Evolutionary conservation across 2,329 filamentous ascomycete species (phyloP).

Genomic region (Aspergillus arachidicola): DNA sequence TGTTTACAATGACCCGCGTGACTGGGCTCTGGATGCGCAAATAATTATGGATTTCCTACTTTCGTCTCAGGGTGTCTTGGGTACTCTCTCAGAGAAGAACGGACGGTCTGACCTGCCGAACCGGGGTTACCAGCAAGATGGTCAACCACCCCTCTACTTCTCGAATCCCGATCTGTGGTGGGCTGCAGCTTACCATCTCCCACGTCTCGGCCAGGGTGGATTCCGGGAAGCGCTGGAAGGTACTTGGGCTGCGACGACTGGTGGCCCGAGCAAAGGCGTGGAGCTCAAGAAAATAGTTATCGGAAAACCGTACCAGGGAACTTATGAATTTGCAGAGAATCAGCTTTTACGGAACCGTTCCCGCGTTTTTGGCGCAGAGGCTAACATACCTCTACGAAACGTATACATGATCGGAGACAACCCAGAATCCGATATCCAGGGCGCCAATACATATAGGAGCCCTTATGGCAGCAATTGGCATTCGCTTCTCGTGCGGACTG

Average conservation of each 20-base stretch:
- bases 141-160: slow-evolving; percentile 80
- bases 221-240: slow-evolving; percentile 82
- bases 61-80: slow-evolving; percentile 75
- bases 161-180: slow-evolving; percentile 89
- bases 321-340: slow-evolving; percentile 82
- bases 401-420: slow-evolving; percentile 97
- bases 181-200: slow-evolving; percentile 81
- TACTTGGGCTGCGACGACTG: slow-evolving; percentile 74
- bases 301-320: slow-evolving; percentile 78
- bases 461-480: slow-evolving; percentile 72
- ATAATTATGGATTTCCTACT: slow-evolving; percentile 82
- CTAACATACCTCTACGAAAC: slow-evolving; percentile 57
- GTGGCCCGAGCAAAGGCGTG: slow-evolving; percentile 54
- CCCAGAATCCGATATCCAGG: slow-evolving; percentile 84
- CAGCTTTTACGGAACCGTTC: slow-evolving; percentile 66
- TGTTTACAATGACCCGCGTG: slow-evolving; percentile 92
- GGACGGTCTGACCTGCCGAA: slow-evolving; percentile 66
- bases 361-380: slow-evolving; percentile 45
- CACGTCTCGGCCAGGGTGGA: slow-evolving; percentile 86
- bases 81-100: slow-evolving; percentile 76
- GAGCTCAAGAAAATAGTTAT: slow-evolving; percentile 67
- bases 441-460: slow-evolving; percentile 76
- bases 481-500: slow-evolving; percentile 76
- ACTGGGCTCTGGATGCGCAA: slow-evolving; percentile 91
- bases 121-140: slow-evolving; percentile 78